A percentile compares a stretch with the other conserved stretches of the same genome.
These are phyloP conservation scores for Alnus glutinosa DNA, from an alignment of 306 rosid species.

Conservation along the genomic window DNA sequence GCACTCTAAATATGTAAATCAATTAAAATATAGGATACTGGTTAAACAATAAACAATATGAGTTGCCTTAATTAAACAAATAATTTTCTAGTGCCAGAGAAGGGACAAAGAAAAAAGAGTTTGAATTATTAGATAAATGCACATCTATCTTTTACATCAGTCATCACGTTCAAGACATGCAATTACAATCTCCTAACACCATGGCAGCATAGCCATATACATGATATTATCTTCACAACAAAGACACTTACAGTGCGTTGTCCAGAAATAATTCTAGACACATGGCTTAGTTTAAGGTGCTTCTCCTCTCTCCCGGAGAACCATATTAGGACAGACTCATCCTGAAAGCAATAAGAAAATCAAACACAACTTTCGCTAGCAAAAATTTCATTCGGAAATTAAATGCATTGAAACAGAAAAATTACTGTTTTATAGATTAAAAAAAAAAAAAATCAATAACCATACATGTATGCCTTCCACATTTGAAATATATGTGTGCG, in stretches of 20 bases:
- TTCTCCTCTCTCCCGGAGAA: constrained; percentile 98
- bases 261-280: constrained; percentile 94
- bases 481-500: neutral
- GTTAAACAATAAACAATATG: neutral
- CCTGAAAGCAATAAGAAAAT: constrained; percentile 62
- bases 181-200: constrained; percentile 10
- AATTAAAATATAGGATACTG: neutral
- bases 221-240: constrained; percentile 21
- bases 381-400: constrained; percentile 22
- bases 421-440: constrained; percentile 15
- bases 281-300: constrained; percentile 86
- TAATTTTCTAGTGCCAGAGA: neutral
- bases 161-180: neutral
- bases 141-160: neutral
- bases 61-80: constrained; percentile 21
- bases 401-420: constrained; percentile 19
- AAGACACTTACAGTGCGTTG: constrained; percentile 86
- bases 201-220: constrained; percentile 28
- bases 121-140: neutral
- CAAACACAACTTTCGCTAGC: constrained; percentile 25
- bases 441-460: constrained; percentile 9
- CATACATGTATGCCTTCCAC: neutral
- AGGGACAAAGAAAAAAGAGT: neutral
- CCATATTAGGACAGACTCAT: constrained; percentile 95
- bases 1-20: neutral